These are phyloP conservation scores for Plasmodium sp. DNA, from an alignment of 169 alveolate species.

Conservation along the genomic window DNA sequence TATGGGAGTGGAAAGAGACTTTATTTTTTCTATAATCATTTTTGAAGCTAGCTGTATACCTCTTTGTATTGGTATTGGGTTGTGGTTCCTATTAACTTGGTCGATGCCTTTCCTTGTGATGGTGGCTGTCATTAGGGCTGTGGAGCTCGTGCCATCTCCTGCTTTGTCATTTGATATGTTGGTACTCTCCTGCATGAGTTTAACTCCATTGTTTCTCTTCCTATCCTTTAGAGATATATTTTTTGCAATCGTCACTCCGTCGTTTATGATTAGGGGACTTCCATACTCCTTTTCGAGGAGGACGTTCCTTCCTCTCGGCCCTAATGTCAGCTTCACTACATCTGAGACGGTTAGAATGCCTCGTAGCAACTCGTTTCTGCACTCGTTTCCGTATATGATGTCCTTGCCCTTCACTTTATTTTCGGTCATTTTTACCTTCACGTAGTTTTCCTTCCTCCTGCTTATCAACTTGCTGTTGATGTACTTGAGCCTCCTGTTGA, in stretches of 20 bases:
- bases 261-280: slow-evolving; percentile 90
- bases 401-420: slow-evolving; percentile 78
- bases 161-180: slow-evolving; percentile 91
- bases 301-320: slow-evolving; percentile 92
- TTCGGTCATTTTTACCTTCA: slow-evolving; percentile 43
- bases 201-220: slow-evolving; percentile 90
- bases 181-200: slow-evolving; percentile 91
- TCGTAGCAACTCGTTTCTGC: slow-evolving; percentile 85
- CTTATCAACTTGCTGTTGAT: slow-evolving; percentile 66
- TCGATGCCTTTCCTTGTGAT: slow-evolving; percentile 89
- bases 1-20: slow-evolving; percentile 87
- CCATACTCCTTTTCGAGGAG: slow-evolving; percentile 91
- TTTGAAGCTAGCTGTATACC: slow-evolving; percentile 90
- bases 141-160: slow-evolving; percentile 94
- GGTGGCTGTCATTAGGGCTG: slow-evolving; percentile 91
- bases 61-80: slow-evolving; percentile 89
- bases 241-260: slow-evolving; percentile 93
- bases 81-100: slow-evolving; percentile 90
- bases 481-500: slow-evolving; percentile 23
- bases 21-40: slow-evolving; percentile 87
- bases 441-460: slow-evolving; percentile 67
- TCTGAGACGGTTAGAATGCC: slow-evolving; percentile 89
- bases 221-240: slow-evolving; percentile 88
- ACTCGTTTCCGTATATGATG: slow-evolving; percentile 85
- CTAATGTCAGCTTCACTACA: slow-evolving; percentile 90